Base-by-base conservation (phyloP, 805 yeast genomes). In the Lipomyces yamadae region DNA sequence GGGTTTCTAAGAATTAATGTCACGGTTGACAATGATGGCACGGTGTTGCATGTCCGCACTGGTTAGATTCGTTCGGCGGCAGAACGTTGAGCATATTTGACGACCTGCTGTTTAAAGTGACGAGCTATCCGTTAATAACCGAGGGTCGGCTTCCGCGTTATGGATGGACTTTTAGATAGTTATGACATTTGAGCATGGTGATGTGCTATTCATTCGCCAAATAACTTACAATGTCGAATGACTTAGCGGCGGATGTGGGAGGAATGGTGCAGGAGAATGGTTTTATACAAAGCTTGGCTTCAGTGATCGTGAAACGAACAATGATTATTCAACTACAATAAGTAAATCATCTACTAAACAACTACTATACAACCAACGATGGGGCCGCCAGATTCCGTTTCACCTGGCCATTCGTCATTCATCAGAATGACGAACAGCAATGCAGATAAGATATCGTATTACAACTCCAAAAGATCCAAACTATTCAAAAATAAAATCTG, bases 31-130 rank as follows among this genome's bases (percentile, higher is more conserved):
- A 53, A 64, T 1, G 24, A 57, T 11, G 71, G 72, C 15, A 65
- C 52, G 37, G 73, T 71, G 4, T 58, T 54, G 57, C 58, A 70
- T 33, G 74, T 65, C n/a, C 59, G 71, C 34, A 71, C 65, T 53
- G 75, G 75, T 2, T 72, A 24, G 39, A 37, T 37, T 13, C 8
- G 37, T 10, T 37, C 4, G 39, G 15, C 4, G 39, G 15, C 10
- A 37, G 13, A 4, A 37, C 24, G 24, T 24, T 24, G 1, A 24
- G 24, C 24, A 24, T 24, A 24, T 24, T 24, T 24, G 24, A 24
- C 24, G 24, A 24, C 24, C 24, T 24, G 24, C 24, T 24, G 1
- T 6, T 15, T 42, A 24, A 42, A 3, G 24, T 42, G 48, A 15
- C 48, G 7, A 3, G 24, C 24, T 24, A 24, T 24, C 24, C 24